These are phyloP conservation scores for Suillus clintonianus DNA, from an alignment of 768 basidiomycete genomes.

Conservation along the genomic window DNA sequence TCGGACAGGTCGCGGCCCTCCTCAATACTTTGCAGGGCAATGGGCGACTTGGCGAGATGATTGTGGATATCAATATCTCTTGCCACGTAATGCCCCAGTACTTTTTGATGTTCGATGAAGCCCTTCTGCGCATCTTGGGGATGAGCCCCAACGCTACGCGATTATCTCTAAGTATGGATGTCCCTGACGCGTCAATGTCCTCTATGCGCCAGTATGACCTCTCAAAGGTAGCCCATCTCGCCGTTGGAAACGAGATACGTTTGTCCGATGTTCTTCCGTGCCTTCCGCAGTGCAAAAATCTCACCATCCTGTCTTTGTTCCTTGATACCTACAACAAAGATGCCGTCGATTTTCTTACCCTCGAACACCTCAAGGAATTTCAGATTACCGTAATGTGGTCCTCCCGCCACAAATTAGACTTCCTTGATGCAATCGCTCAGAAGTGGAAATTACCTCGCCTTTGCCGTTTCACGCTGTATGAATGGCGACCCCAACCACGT, in stretches of 20 bases:
- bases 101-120: neutral
- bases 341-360: neutral
- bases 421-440: neutral
- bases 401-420: neutral
- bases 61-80: slow-evolving; percentile 16
- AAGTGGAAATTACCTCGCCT: neutral
- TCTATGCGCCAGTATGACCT: neutral
- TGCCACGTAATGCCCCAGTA: slow-evolving; percentile 6
- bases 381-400: neutral
- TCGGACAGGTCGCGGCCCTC: slow-evolving; percentile 23
- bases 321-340: neutral
- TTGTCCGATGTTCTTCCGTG: neutral
- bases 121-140: neutral
- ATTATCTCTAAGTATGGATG: neutral
- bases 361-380: neutral
- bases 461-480: neutral
- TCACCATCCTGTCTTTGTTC: neutral
- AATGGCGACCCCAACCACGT: neutral
- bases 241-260: neutral
- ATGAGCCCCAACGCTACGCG: neutral
- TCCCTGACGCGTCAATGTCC: neutral
- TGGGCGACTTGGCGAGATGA: slow-evolving; percentile 7
- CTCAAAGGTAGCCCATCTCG: neutral
- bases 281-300: neutral
- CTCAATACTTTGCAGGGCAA: slow-evolving; percentile 17